Evolutionary conservation across 2,329 filamentous ascomycete genomes (phyloP), one percentile per base, ranked within the genome.

Genomic region (Venturia aucupariae): DNA sequence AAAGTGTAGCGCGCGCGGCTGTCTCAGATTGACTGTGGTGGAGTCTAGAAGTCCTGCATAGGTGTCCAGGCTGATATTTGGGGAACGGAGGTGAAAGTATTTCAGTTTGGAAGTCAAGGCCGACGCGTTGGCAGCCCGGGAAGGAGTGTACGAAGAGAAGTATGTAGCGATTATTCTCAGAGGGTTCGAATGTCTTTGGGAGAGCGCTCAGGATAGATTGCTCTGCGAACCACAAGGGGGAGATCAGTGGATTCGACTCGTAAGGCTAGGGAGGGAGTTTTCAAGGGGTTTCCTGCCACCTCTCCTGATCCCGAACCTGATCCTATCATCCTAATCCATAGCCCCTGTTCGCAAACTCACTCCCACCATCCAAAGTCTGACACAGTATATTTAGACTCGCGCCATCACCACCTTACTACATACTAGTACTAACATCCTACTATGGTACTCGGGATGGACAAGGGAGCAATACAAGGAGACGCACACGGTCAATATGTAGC

Each of bases 1-100:
- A n/a, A 27, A 5, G 59, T 60, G n/a, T 19, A 60, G 46, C 32
- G 61, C 60, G 41, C 46, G 61, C 61, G 41, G 46, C 46, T 62
- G 61, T 62, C 42, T 62, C 61, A 48, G 32, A 54, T 41, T 30
- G 46, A 30, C 41, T 35, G 38, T 39, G 42, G 22, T 17, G 39
- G 41, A 35, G 59, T 30, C 42, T 27, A 24, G 27, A 3, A 8
- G 60, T 24, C 35, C 61, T n/a, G 39, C 61, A 62, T 62, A 32
- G 38, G 61, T 15, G 22, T 35, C 11, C 24, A 38, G 57, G n/a
- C 41, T 32, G 59, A 42, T 57, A 46, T 62, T 38, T 54, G 61
- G 39, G 24, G 1, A 62, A 62, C n/a, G 41, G 61, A 32, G 41
- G 42, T n/a, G 44, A 42, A 35, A 60, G 48, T 30, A 4, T 17